Evolutionary conservation across 441 rosid species (phyloP).

Genomic region (Gossypium trilobum): DNA sequence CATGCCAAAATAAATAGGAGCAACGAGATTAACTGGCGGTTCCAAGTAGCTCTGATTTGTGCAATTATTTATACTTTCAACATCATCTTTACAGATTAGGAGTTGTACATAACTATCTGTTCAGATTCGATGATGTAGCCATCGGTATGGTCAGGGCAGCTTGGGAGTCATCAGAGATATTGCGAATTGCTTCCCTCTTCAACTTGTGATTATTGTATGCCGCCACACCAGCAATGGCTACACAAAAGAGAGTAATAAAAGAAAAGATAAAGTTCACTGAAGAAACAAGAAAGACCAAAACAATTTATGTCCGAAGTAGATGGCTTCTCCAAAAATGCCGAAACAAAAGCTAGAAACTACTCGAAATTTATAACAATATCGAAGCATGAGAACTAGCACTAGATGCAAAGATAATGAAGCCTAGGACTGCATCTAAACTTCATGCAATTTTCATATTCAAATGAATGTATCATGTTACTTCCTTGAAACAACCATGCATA

Average conservation of each 20-base stretch:
- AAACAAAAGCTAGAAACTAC: not conserved
- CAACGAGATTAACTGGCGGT: not conserved
- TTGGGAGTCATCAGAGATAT: slow-evolving; percentile 18
- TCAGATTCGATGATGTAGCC: slow-evolving; percentile 25
- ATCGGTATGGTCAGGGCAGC: slow-evolving; percentile 24
- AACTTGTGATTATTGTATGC: slow-evolving; percentile 68
- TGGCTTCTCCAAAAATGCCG: not conserved
- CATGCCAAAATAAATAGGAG: not conserved
- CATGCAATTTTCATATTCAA: not conserved
- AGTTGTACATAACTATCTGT: slow-evolving; percentile 13
- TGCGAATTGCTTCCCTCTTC: slow-evolving; percentile 52
- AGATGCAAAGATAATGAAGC: not conserved
- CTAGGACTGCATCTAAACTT: not conserved
- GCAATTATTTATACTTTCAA: slow-evolving; percentile 21
- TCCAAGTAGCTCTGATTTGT: not conserved
- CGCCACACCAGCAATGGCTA: slow-evolving; percentile 73
- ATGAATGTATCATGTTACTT: not conserved
- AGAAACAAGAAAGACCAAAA: not conserved
- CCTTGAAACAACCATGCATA: not conserved
- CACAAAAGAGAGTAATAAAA: slow-evolving; percentile 6
- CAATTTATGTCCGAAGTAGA: not conserved
- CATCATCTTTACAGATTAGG: slow-evolving; percentile 6
- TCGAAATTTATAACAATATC: not conserved
- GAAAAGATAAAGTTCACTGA: not conserved
- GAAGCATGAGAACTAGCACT: not conserved